Evolutionary conservation across 2,329 filamentous ascomycete species (phyloP), one percentile per base, ranked within the genome.

Genomic region (Diaporthe sp.): DNA sequence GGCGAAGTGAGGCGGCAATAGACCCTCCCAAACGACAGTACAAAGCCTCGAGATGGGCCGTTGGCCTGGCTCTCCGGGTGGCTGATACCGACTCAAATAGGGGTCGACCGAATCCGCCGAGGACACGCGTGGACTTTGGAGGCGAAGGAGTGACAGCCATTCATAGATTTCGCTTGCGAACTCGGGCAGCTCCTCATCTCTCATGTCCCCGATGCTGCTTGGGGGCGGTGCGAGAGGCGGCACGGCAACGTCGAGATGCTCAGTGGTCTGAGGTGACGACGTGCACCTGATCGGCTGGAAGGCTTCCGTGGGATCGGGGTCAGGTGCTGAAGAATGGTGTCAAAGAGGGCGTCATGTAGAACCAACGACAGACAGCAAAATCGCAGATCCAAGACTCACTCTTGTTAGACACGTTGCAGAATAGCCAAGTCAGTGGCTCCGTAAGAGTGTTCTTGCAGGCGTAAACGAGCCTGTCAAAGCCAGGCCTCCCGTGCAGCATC

Each of bases 401-500:
- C 76, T 84, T 86, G 77, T 79, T 79, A 68, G 78, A 84, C 54
- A 92, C 82, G 78, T 95, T 93, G 79, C 89, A 92, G 79, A 97
- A 96, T 0, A 98, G 85, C 95, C 96, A 98, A 1, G 90, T 90
- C 30, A 92, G 80, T 1, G 92, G 90, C 58, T 87, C 84, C 66
- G 89, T 90, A 30, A 98, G 86, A 30, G 95, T 94, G 77, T 95
- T 94, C 78, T 93, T 92, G 82, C 92, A 95, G 19, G 95, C 95
- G 87, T 94, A 94, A 9, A 92, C 82, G 19, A 98, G 85, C 60
- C 95, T 88, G 76, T 96, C 92, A 79, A 97, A 98, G 0, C 92
- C 93, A 77, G 93, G 95, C 82, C 95, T 97, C 4, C 95, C 95
- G 71, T 92, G 92, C 10, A 95, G 82, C 94, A 98, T 98, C 0